Conservation (phyloP, 2,329 filamentous ascomycete species). For the Leptoxyphium fumago region DNA sequence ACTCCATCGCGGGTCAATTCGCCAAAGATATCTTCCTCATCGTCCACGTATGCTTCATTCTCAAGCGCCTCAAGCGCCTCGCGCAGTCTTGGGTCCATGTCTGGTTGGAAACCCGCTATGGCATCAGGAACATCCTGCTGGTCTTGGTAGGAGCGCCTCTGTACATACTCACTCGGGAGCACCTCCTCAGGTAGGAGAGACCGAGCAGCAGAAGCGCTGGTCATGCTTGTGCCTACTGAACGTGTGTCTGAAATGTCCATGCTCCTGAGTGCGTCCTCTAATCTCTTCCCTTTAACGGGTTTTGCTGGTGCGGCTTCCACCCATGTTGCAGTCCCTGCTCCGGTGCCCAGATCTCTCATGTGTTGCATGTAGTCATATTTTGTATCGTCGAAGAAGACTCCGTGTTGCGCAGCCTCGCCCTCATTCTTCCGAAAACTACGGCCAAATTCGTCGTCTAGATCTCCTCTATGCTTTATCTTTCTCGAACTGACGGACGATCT, state of each 20-base stretch:
- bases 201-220: constrained; percentile 12
- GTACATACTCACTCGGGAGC: constrained; percentile 64
- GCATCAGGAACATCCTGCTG: constrained; percentile 87
- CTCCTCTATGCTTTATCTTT: constrained; percentile 39
- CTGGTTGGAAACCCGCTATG: constrained; percentile 86
- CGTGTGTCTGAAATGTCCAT: constrained; percentile 28
- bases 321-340: constrained; percentile 54
- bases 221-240: constrained; percentile 29
- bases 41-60: constrained; percentile 85
- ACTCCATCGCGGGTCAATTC: constrained; percentile 52
- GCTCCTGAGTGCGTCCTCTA: constrained; percentile 69
- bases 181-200: constrained; percentile 56
- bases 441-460: constrained; percentile 63
- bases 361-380: constrained; percentile 99
- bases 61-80: constrained; percentile 89
- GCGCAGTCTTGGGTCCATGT: constrained; percentile 87
- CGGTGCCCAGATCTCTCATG: constrained; percentile 61
- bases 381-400: constrained; percentile 87
- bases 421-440: constrained; percentile 68
- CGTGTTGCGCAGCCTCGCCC: constrained; percentile 87
- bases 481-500: constrained; percentile 11
- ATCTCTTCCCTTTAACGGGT: constrained; percentile 49
- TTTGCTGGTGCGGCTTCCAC: constrained; percentile 51
- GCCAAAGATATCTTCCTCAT: constrained; percentile 70
- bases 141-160: constrained; percentile 68